Base-by-base conservation (phyloP, 164 flowering plant genomes). In the grape (Vitis vinifera) region DNA sequence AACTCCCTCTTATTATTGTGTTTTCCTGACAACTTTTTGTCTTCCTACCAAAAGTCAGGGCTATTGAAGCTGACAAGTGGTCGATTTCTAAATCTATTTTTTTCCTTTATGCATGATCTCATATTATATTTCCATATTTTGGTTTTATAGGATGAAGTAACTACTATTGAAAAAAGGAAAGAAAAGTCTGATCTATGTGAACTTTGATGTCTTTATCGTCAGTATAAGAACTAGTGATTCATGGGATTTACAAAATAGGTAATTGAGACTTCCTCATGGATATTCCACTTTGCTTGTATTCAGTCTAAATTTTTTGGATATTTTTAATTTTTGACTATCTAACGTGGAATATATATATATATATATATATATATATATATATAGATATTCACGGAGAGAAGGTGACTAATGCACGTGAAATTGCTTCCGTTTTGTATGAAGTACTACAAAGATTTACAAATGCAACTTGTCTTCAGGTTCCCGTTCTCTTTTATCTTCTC, bases 391-490 rank as follows among this genome's bases (percentile, higher is more conserved):
- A 73, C 83, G 88, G 94, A 73, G 91, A 86, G 57, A 81, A 74
- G 78, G 29, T 92, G 80, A 80, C 74, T 56, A 85, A 79, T 67
- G 92, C 89, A 48, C 79, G 80, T 31, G 82, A 64, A 67, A 90
- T 91, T 80, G 93, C 88, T 75, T 85, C 84, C 15, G 98, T 90
- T 69, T 75, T 95, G 72, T 81, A 48, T 77, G 93, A 91, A 78
- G 97, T 93, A 52, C 63, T 86, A 60, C 79, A 71, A 67, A 80
- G 87, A 51, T 78, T 90, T 69, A 78, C 88, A 62, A 74, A 75
- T 64, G 91, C 83, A 69, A 83, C 87, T 58, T 88, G 78, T 65
- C 78, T 78, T 19, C 86, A 87, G 93, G 93, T 93, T 59, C 51
- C n/a, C 37, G 13, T 67, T 64, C 12, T 14, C 14, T 69, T 67